Percentiles rank a stretch among this genome's conserved stretches.
These are phyloP conservation scores for Aspergillus campestris DNA, from an alignment of 495 filamentous ascomycete genomes.

Conservation along the genomic window DNA sequence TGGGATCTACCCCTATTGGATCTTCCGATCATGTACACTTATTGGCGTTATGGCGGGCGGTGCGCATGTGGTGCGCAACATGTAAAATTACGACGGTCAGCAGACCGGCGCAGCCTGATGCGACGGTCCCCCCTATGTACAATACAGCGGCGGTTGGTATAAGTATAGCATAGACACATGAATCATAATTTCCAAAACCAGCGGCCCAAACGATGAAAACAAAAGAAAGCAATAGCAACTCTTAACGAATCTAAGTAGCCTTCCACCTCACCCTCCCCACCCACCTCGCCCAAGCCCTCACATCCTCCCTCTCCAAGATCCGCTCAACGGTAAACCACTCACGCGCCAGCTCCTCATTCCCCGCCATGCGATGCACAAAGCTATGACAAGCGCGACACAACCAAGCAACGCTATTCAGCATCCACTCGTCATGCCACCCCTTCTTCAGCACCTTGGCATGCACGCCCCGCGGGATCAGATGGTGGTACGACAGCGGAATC, in stretches of 20 bases:
- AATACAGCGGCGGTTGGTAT: no score
- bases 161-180: no score
- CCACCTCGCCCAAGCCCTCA: conserved; percentile 61
- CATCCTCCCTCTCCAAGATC: conserved; percentile 63
- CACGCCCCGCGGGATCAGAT: conserved; percentile 67
- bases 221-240: no score
- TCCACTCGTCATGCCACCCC: conserved; percentile 71
- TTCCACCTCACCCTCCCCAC: conserved; percentile 60
- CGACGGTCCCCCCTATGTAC: no score
- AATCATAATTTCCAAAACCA: no score
- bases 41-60: no score
- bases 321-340: conserved; percentile 65
- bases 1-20: conserved; percentile 5
- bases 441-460: conserved; percentile 74
- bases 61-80: no score
- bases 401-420: conserved; percentile 78
- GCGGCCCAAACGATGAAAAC: no score
- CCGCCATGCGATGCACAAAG: conserved; percentile 70
- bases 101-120: no score
- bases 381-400: conserved; percentile 81
- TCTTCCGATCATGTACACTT: neutral
- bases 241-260: conserved; percentile 26
- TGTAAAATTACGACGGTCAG: no score
- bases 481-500: conserved; percentile 75
- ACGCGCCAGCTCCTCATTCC: conserved; percentile 72